Percentiles rank a stretch among this genome's conserved stretches.
phyloP scores from a whole-genome alignment of 2,329 filamentous ascomycete species.

The Beauveria caledonica region DNA sequence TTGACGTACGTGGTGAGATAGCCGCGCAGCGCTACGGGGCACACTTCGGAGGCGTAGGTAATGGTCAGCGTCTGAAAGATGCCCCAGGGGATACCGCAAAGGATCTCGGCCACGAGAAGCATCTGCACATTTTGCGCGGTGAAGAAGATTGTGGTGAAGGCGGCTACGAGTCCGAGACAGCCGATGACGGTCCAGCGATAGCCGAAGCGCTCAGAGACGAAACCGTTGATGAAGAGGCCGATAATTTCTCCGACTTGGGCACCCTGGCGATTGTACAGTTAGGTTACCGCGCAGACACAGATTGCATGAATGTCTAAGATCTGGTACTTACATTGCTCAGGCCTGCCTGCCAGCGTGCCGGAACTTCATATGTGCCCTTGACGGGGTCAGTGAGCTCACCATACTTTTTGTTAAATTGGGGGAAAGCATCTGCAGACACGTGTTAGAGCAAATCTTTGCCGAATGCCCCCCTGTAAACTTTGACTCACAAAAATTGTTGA shows the following conservation, averaged over 20 bases:
- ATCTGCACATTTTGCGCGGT: conserved; percentile 52
- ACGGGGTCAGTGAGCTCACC: conserved; percentile 22
- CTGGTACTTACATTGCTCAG: conserved; percentile 40
- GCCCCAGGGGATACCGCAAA: conserved; percentile 56
- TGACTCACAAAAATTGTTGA: conserved; percentile 65
- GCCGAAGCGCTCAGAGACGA: conserved; percentile 58
- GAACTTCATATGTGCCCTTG: conserved; percentile 42
- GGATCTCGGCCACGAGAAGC: conserved; percentile 52
- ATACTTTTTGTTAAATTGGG: conserved; percentile 51
- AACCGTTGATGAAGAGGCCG: conserved; percentile 58
- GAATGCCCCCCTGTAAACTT: not conserved
- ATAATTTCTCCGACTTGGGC: conserved; percentile 56
- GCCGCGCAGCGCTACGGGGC: conserved; percentile 61
- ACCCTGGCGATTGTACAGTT: conserved; percentile 28
- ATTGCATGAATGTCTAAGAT: not conserved
- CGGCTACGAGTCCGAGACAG: conserved; percentile 44
- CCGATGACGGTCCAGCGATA: conserved; percentile 57
- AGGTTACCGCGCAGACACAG: not conserved
- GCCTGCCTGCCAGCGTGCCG: conserved; percentile 54
- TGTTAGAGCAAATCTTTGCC: not conserved
- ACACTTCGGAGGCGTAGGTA: conserved; percentile 65
- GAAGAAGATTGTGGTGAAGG: conserved; percentile 57
- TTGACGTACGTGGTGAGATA: conserved; percentile 69
- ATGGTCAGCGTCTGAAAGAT: conserved; percentile 51
- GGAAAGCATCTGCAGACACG: conserved; percentile 37